Base-by-base conservation (phyloP, 305 asterid genomes). In the Fraxinus sp. region DNA sequence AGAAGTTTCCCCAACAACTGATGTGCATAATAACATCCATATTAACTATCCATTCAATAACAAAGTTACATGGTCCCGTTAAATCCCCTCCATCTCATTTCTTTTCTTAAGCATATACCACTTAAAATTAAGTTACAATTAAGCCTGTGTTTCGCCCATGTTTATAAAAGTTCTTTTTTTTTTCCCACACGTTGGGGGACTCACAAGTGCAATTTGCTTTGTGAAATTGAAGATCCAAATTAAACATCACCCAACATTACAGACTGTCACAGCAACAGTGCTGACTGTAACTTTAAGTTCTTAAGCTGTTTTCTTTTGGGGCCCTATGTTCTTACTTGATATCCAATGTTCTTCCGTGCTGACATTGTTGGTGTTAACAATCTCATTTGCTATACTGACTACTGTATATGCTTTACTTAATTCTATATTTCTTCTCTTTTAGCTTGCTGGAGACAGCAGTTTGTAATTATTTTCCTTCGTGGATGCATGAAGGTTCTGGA, bases 401-500 rank as follows among this genome's bases (percentile, higher is more conserved):
- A 28, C 36, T 9, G 36, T 28, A 36, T 62, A 68, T 74, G 76
- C 78, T 64, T 79, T 78, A 9, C 59, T 24, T 30, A 80, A 70
- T 82, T 85, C 81, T 84, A 39, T 71, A 76, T 84, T 7, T 66
- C 76, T 49, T 73, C 75, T 74, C 57, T 36, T 83, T 82, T 78
- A 83, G 57, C 83, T 81, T 77, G 62, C 74, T 79, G 82, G 72
- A 82, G 80, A 73, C 80, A 71, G 72, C 73, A 79, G 52, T 79
- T 75, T 78, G 36, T 85, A 72, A 59, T 32, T 87, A 49, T 79
- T 84, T 35, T 55, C 80, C 76, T 80, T 81, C 85, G 57, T 73
- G 57, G 57, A 35, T 82, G 80, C 75, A 71, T 86, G 80, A 81
- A 96, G 98, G 94, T 90, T 85, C 83, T 94, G 84, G 90, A 94